Evolutionary conservation across 2,329 filamentous ascomycete species (phyloP), one percentile per base, ranked within the genome.

Genomic region (Neopestalotiopsis sp.): DNA sequence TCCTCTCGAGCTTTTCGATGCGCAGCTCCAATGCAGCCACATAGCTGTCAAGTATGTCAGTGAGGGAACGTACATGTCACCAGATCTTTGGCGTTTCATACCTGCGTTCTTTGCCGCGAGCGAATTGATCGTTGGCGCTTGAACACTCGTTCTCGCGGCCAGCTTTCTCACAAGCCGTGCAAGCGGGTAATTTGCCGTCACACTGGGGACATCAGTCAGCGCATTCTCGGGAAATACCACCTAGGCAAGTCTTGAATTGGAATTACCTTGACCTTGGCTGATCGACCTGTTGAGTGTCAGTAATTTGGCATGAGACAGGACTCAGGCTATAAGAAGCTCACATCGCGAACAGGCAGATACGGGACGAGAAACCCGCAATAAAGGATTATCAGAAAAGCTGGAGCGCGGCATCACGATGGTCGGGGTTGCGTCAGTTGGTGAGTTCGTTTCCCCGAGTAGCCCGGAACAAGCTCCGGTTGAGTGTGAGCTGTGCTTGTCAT

Each of bases 51-150:
- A 38, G 14, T 9, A 4, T 6, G 40, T 65, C 20, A 58, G 28
- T 66, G 68, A 10, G 17, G 5, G 17, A 5, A 53, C 70, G 53
- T 20, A 58, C 28, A 24, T 53, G 38, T 14, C 14, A 32, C 42
- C 71, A 67, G 38, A 24, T 28, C 10, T 34, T 34, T 57, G 32
- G 9, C 34, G 28, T 4, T 40, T 74, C 81, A 69, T 74, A 90
- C 90, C 95, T 98, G 76, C 95, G 88, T 78, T 98, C 96, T 80
- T 98, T 98, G 70, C 96, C 96, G 71, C 94, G 88, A 0, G 95
- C 95, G 81, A 98, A 98, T 79, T 98, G 94, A 77, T 98, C 95
- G 76, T 97, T 98, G 7, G 94, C 95, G 68, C 94, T 94, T 6
- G 94, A 97, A 79, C 96, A 99, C 78, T 97, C 94, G 70, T 87